Base-by-base conservation (phyloP, 495 filamentous ascomycete genomes). In the Trichoderma reesei region DNA sequence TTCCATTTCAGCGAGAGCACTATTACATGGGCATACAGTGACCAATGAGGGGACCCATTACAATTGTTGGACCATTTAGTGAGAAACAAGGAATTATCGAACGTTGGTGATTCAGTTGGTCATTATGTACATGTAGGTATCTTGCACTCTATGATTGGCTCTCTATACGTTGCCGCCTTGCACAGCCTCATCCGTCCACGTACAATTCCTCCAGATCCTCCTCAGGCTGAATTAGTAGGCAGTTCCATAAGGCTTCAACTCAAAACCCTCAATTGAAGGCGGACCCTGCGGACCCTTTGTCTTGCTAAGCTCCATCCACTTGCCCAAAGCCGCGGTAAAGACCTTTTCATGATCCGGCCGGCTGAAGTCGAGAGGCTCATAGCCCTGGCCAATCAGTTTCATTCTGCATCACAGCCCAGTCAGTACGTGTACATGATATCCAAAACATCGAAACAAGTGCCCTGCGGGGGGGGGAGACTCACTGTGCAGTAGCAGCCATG, bases 311-410 rank as follows among this genome's bases (percentile, higher is more conserved):
- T 14, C 13, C 42, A 31, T 11, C 67, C 68, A 72, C 42, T 67
- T 44, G n/a, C 67, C 38, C 63, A 71, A 46, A 33, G 72, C 63
- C 46, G 66, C 68, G 31, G 48, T 62, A 56, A 74, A 72, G 0
- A 48, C 64, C 9, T 71, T 68, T 31, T 72, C 72, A 54, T 79
- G 73, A 70, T 76, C 72, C 64, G 79, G 69, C 59, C 69, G 61
- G 37, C 74, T 79, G 36, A 83, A 39, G 65, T 85, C 81, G 41
- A 84, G 72, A 14, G 82, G 82, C 67, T 82, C 76, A 66, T 80
- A 71, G 60, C 80, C 80, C 63, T 77, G 78, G 11, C 80, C 81
- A 13, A 83, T 68, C 68, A 83, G 74, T 56, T 74, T 65, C 31
- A 85, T 85, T 36, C 68, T 69, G 7, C 20, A 56, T 56, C 9